A percentile compares a stretch with the other conserved stretches of the same genome.
phyloP scores from a whole-genome alignment of 305 asterid genomes.

The Fraxinus sp. region DNA sequence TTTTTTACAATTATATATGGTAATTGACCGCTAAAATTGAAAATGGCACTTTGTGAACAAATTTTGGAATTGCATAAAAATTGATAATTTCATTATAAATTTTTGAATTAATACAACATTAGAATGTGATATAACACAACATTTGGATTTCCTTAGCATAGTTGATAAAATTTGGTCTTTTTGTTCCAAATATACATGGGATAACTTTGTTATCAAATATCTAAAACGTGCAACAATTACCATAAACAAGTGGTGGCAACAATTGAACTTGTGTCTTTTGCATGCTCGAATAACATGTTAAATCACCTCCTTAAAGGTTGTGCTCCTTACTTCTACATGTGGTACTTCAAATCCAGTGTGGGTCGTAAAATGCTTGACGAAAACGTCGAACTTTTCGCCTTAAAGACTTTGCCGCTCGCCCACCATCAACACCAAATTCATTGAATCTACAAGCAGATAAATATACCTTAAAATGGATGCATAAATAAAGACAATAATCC shows the following conservation, averaged over 20 bases:
- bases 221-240: background rate
- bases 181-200: background rate
- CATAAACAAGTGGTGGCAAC: background rate
- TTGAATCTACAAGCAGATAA: slow-evolving; percentile 45
- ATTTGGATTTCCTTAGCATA: too few species aligned
- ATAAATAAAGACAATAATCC: background rate
- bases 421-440: slow-evolving; percentile 79
- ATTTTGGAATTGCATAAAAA: too few species aligned
- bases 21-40: too few species aligned
- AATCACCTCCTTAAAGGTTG: background rate
- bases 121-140: too few species aligned
- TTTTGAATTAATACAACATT: too few species aligned
- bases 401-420: slow-evolving; percentile 62
- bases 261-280: background rate
- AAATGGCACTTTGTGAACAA: too few species aligned
- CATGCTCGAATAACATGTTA: background rate
- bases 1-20: too few species aligned
- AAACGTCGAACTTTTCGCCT: slow-evolving; percentile 54
- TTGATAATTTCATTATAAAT: too few species aligned
- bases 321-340: slow-evolving; percentile 56
- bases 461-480: background rate
- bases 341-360: slow-evolving; percentile 58
- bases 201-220: background rate
- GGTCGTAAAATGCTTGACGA: slow-evolving; percentile 53
- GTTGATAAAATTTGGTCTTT: too few species aligned